These are phyloP conservation scores for Mucor irregularis DNA, from an alignment of 371 early-diverging fungal species.

Conservation along the genomic window DNA sequence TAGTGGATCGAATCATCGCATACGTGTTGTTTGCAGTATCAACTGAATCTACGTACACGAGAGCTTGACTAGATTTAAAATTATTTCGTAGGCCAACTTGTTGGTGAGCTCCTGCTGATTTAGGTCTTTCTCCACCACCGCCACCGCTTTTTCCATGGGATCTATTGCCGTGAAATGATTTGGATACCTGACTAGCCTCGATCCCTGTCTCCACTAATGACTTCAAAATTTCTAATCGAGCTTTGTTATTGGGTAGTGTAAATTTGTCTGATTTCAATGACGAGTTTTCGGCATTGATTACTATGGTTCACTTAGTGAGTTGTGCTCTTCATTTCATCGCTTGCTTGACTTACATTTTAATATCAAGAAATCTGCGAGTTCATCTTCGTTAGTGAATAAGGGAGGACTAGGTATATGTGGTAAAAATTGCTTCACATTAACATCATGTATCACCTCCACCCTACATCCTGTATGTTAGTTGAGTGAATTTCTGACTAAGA, in stretches of 20 bases:
- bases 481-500: background rate
- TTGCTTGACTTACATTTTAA: conserved; percentile 54
- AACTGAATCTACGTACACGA: no score
- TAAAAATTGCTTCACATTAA: conserved; percentile 62
- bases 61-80: background rate
- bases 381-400: conserved; percentile 49
- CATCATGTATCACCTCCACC: conserved; percentile 54
- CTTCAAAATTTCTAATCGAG: conserved; percentile 45
- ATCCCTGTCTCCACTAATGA: conserved; percentile 40
- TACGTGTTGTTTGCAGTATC: no score
- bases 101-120: conserved; percentile 13
- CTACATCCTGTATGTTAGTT: conserved; percentile 8
- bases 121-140: conserved; percentile 9
- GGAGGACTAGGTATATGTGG: conserved; percentile 69
- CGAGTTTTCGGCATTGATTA: conserved; percentile 77
- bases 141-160: background rate
- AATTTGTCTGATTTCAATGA: conserved; percentile 70
- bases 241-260: conserved; percentile 52
- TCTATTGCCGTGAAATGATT: background rate
- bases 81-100: background rate
- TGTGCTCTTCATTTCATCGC: background rate
- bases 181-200: conserved; percentile 12
- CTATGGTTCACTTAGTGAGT: conserved; percentile 9
- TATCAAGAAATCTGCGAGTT: conserved; percentile 59
- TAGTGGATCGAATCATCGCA: conserved; percentile 3